A percentile compares a stretch with the other conserved stretches of the same genome.
Conservation (phyloP, 805 yeast genomes). For the Trichomonascus vanleenenianus region DNA sequence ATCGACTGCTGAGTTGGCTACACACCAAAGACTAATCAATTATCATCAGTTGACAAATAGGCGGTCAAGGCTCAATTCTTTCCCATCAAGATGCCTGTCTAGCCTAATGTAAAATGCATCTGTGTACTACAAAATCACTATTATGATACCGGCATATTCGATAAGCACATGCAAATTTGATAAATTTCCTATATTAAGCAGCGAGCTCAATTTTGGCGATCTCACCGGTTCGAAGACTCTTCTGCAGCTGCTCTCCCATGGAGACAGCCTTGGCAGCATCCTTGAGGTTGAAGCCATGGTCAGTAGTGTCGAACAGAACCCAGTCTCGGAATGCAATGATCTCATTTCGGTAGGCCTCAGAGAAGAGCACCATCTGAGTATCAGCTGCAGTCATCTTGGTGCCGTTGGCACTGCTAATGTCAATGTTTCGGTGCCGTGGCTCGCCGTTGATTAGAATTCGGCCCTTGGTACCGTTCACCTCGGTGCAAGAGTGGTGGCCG, state of each 20-base stretch:
- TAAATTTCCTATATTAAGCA: no score
- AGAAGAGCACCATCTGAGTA: constrained; percentile 11
- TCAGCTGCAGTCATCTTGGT: constrained; percentile 12
- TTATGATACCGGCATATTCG: no score
- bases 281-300: constrained; percentile 12
- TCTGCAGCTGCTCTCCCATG: constrained; percentile 13
- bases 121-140: no score
- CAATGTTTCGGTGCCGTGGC: constrained; percentile 10
- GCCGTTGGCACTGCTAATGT: constrained; percentile 12
- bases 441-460: constrained; percentile 14
- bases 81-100: no score
- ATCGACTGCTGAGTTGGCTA: no score
- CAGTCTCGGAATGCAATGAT: constrained; percentile 15
- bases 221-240: constrained; percentile 1
- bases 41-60: no score
- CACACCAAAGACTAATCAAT: no score
- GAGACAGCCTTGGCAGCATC: constrained; percentile 19
- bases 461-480: constrained; percentile 16
- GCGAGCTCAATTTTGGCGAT: no score
- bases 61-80: no score
- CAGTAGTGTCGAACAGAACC: constrained; percentile 9
- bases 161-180: no score
- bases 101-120: no score
- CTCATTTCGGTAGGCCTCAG: constrained; percentile 11
- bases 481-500: constrained; percentile 17